Conservation (phyloP, 2,329 filamentous ascomycete genomes). For the Diplodia corticola region DNA sequence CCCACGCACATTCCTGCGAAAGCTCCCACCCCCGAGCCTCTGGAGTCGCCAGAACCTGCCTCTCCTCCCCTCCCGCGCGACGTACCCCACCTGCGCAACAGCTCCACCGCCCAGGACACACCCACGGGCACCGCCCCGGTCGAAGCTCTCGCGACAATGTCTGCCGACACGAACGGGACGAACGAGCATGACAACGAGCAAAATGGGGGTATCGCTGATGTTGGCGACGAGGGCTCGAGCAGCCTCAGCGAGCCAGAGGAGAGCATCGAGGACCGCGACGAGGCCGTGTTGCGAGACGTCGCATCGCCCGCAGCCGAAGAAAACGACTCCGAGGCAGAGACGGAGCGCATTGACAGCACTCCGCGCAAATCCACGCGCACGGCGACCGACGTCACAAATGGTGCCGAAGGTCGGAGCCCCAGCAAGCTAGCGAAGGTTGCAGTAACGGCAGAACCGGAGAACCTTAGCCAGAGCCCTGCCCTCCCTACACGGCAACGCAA, state of each 20-base stretch:
- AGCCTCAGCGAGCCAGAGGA: slow-evolving; percentile 92
- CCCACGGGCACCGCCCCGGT: not conserved
- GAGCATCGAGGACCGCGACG: slow-evolving; percentile 63
- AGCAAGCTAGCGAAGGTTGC: slow-evolving; percentile 40
- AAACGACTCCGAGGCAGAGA: slow-evolving; percentile 83
- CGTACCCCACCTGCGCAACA: slow-evolving; percentile 14
- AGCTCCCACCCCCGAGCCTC: slow-evolving; percentile 22
- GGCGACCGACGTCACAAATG: slow-evolving; percentile 36
- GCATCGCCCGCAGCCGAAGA: slow-evolving; percentile 44
- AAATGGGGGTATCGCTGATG: slow-evolving; percentile 11
- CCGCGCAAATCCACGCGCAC: slow-evolving; percentile 61
- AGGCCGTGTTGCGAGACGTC: slow-evolving; percentile 28
- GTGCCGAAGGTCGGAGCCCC: slow-evolving; percentile 38
- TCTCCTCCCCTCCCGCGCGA: slow-evolving; percentile 14
- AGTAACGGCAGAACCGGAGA: slow-evolving; percentile 35
- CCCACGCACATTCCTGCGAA: slow-evolving; percentile 16
- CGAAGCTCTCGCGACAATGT: not conserved
- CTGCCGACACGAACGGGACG: not conserved
- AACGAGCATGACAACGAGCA: not conserved
- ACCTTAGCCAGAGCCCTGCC: slow-evolving; percentile 16
- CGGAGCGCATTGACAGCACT: slow-evolving; percentile 88
- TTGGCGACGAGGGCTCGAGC: slow-evolving; percentile 63
- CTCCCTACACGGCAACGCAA: not conserved
- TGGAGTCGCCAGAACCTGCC: slow-evolving; percentile 22
- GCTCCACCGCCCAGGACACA: slow-evolving; percentile 7